phyloP scores from a whole-genome alignment of 106 monocot genomes.

The Acanthochlamys bracteata region DNA sequence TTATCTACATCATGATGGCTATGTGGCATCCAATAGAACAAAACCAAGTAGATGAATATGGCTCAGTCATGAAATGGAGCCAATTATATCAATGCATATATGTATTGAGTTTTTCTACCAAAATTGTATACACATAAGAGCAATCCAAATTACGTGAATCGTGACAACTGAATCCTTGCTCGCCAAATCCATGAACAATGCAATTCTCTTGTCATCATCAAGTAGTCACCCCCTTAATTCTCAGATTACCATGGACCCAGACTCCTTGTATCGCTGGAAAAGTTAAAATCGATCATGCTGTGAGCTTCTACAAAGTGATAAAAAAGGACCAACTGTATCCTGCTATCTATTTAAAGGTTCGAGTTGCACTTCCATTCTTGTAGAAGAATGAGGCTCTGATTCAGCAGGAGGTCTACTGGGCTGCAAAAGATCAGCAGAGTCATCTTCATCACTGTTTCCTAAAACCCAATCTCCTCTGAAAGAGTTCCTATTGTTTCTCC shows the following conservation, averaged over 20 bases:
- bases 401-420: slow-evolving; percentile 31
- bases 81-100: not conserved
- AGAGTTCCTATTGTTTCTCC: slow-evolving; percentile 29
- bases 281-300: slow-evolving; percentile 7
- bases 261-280: not conserved
- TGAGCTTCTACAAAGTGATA: slow-evolving; percentile 4
- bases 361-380: slow-evolving; percentile 84
- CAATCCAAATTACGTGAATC: not conserved
- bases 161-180: not conserved
- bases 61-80: not conserved
- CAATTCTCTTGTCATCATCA: not conserved
- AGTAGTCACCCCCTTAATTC: not conserved
- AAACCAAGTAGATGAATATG: not conserved
- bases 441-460: slow-evolving; percentile 85
- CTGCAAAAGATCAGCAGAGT: slow-evolving; percentile 65
- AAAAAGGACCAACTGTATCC: slow-evolving; percentile 4
- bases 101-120: slow-evolving; percentile 2
- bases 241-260: slow-evolving; percentile 10
- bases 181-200: not conserved
- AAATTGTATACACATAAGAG: slow-evolving; percentile 13
- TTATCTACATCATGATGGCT: not conserved
- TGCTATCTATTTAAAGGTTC: slow-evolving; percentile 78
- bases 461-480: slow-evolving; percentile 77
- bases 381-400: slow-evolving; percentile 27
- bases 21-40: not conserved